Conservation (phyloP, 257 asterid species). For the Verbascum thapsus region DNA sequence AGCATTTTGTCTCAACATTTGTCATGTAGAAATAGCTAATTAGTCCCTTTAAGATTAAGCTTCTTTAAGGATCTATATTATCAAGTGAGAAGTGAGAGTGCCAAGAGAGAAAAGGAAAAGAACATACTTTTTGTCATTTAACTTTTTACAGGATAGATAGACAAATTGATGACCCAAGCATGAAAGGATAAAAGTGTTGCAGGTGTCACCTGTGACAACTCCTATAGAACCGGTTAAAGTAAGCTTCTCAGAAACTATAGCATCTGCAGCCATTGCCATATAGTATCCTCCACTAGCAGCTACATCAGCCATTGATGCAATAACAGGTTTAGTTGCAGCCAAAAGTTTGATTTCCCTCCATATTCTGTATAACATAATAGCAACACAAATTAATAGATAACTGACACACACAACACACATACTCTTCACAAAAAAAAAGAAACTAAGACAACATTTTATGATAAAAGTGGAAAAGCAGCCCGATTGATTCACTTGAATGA, state of each 20-base stretch:
- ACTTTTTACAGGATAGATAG: background rate
- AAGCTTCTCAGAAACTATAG: slow-evolving; percentile 68
- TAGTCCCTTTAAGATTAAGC: background rate
- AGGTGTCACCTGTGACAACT: slow-evolving; percentile 59
- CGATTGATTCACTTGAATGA: background rate
- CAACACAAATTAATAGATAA: background rate
- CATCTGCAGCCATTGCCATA: slow-evolving; percentile 71
- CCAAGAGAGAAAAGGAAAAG: background rate
- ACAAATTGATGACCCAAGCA: too few species aligned
- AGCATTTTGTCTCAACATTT: background rate
- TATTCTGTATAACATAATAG: slow-evolving; percentile 43
- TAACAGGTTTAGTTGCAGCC: slow-evolving; percentile 63
- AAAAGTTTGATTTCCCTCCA: slow-evolving; percentile 78
- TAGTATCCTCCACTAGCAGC: slow-evolving; percentile 87
- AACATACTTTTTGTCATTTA: too few species aligned
- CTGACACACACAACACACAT: background rate
- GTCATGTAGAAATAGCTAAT: background rate
- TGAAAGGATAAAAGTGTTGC: background rate
- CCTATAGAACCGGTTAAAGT: slow-evolving; percentile 75
- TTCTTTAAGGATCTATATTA: background rate
- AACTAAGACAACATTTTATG: background rate
- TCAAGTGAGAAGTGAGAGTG: background rate
- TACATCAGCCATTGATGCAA: slow-evolving; percentile 81
- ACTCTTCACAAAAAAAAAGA: background rate
- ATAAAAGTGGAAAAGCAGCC: background rate